Base-by-base conservation (phyloP, 2,329 filamentous ascomycete genomes). In the Epichloe festucae region DNA sequence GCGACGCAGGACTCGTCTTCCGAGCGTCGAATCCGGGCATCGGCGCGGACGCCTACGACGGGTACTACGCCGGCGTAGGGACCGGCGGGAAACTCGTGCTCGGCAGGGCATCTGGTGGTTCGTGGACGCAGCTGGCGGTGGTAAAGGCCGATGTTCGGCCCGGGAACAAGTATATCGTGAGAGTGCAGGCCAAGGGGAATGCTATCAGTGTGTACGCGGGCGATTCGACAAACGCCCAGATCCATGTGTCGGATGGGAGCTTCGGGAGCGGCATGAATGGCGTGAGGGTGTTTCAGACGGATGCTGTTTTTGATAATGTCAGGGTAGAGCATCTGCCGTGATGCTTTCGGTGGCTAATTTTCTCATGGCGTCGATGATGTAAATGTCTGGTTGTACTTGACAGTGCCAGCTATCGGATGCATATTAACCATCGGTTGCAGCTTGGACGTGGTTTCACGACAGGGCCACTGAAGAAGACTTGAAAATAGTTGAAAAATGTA, bases 41-140 rank as follows among this genome's bases (percentile, higher is more conserved):
- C 23, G 23, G 23, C 23, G 23, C 23, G 23, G 23, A 27, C 23
- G 23, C 23, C 23, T 27, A 27, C 23, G 5, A 27, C 23, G 23
- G 23, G 23, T 27, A 27, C 23, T 27, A 27, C 23, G 23, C 23
- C 23, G 23, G 23, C 23, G 23, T 65, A 27, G 62, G 65, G 39
- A 58, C 59, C 5, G n/a, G 44, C 0, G 62, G 61, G 7, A 52
- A 48, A 14, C 55, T 64, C 7, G 40, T 59, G 1, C 53, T 69
- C 3, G 59, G 62, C 19, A 57, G 51, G 12, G 53, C 50, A 14
- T 41, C 55, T 10, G 27, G 42, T 1, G 50, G 53, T 1, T 43
- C 46, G 34, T 55, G 53, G 44, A 59, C 46, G 39, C 34, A 48
- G 15, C 31, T 59, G 1, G 51, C 40, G 6, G 45, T 39, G 8